Evolutionary conservation across 257 asterid species (phyloP).

Genomic region (Mitragyna speciosa): DNA sequence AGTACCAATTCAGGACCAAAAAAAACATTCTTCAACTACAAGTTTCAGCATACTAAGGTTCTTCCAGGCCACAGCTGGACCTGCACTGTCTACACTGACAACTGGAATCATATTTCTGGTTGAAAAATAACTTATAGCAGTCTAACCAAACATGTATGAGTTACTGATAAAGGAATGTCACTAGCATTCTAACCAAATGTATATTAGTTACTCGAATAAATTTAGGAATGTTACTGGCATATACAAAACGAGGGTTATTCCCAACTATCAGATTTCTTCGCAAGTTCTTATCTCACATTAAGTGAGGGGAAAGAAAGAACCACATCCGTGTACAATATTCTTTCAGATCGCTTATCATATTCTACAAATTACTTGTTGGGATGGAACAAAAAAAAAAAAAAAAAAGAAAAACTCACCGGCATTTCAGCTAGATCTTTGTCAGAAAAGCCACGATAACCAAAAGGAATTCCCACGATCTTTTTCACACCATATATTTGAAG

Average conservation of each 20-base stretch:
- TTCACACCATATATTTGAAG: slow-evolving; percentile 91
- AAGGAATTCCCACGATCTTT: slow-evolving; percentile 82
- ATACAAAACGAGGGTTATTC: background rate
- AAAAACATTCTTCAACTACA: background rate
- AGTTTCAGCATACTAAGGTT: background rate
- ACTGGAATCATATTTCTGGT: background rate
- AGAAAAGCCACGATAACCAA: slow-evolving; percentile 92
- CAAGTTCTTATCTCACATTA: background rate
- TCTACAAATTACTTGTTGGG: background rate
- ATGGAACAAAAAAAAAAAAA: background rate
- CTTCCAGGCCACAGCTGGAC: background rate
- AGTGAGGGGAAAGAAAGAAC: background rate
- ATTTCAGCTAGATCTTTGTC: slow-evolving; percentile 64
- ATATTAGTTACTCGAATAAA: background rate
- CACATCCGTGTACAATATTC: background rate
- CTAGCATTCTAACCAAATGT: too few species aligned
- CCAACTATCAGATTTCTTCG: background rate
- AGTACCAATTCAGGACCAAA: background rate
- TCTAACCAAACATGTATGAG: background rate
- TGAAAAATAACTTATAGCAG: background rate
- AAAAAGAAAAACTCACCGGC: slow-evolving; percentile 48
- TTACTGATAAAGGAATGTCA: background rate
- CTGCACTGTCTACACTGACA: background rate
- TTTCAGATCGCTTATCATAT: background rate
- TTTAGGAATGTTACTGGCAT: background rate